Evolutionary conservation across 2,329 filamentous ascomycete genomes (phyloP), one percentile per base, ranked within the genome.

Genomic region (Beauveria caledonica): DNA sequence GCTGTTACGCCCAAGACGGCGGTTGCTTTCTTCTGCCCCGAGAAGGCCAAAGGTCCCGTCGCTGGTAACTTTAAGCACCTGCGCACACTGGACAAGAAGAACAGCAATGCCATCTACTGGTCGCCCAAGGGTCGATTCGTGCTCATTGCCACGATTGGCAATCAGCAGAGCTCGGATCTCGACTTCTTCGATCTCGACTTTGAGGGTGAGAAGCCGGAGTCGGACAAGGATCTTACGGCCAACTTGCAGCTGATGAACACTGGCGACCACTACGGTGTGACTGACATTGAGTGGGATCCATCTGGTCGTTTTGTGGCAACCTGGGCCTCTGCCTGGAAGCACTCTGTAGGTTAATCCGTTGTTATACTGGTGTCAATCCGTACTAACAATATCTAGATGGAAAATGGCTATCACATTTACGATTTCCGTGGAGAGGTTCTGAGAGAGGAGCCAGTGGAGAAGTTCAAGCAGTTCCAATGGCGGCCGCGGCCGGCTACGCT

Each of bases 91-190:
- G 94, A 99, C 69, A 97, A 97, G 86, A 97, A 97, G 86, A 97
- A 95, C 78, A 96, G 89, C 84, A 99, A 99, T 72, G 92, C 90
- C 66, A 99, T 99, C 71, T 97, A 97, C 85, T 99, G 94, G 94
- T 96, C 92, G 21, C 94, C 94, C 25, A 90, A 88, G 74, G 94
- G 94, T 58, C 88, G 94, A 53, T 99, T 99, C 70, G 93, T 97
- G 42, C 87, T 97, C 51, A 86, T 99, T 60, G 94, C 92, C 58
- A 95, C 94, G 11, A 90, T 99, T 58, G 86, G 90, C 76, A 97
- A 92, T 69, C 87, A 92, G 72, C 90, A 96, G 76, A 93, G 87
- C 77, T 96, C 91, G 65, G 94, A 99, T 65, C 86, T 99, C 62
- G 94, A 99, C 72, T 99, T 99, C 79, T 97, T 87, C 80, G 94